Base-by-base conservation (phyloP, 1,139 yeast species). In the Sugiyamaella novakii region DNA sequence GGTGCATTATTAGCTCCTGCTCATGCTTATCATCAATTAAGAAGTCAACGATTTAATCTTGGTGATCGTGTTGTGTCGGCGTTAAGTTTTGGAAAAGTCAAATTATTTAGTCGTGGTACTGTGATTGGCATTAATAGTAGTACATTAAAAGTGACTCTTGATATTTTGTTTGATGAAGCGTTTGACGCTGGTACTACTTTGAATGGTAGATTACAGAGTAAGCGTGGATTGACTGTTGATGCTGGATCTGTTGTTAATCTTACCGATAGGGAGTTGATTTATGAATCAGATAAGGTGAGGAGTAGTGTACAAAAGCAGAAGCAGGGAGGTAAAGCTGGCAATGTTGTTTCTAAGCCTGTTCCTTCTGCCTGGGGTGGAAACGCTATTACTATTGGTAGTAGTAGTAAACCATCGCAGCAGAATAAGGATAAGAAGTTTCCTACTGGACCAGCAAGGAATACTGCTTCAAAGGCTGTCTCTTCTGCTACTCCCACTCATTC, bases 41-140 rank as follows among this genome's bases (percentile, higher is more conserved):
- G 85, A 54, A 76, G 78, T 44, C 99, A 94, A 70, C 72, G 75
- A 46, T 94, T 92, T 63, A 78, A 78, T 31, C 74, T 94, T 31
- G 98, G 98, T 59, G 98, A 92, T 63, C 79, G 98, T 53, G 87
- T 94, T 33, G 79, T 87, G 28, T 89, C 87, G 59, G 87, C 89
- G 19, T 84, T 86, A 61, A 88, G 84, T 60, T 83, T 87, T 31
- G 98, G 98, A 51, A 89, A 88, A 63, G 96, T 91, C 12, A 96
- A 97, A 29, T 71, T 83, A 51, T 87, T 85, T 62, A 78, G 89
- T 18, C 84, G 87, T 60, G 99, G 99, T 64, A 89, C 97, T 1
- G 95, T 92, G 49, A 85, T 87, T 47, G 89, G 92, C 3, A 82
- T 87, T 56, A 79, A 80, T 40, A 80, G 88, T 25, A 87, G 87